Evolutionary conservation across 176 grass and related monocot genomes (phyloP).

Genomic region (Cenchrus americanus): DNA sequence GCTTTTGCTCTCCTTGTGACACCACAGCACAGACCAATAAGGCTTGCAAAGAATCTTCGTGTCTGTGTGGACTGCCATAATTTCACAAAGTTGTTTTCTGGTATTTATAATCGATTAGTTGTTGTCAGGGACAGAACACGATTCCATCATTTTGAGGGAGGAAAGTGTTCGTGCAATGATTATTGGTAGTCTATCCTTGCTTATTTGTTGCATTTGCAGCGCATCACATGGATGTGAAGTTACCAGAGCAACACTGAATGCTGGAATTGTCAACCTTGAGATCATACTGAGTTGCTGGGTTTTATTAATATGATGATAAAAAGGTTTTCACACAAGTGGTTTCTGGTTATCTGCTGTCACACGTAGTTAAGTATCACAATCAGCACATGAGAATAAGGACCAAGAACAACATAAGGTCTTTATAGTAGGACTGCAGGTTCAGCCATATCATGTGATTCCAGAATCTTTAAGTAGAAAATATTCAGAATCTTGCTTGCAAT

Average conservation of each 20-base stretch:
- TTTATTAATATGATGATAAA: neutral
- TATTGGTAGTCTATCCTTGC: conserved; percentile 62
- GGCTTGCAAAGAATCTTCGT: conserved; percentile 73
- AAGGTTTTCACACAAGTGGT: neutral
- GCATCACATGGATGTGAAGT: conserved; percentile 3
- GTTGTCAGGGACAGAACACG: conserved; percentile 73
- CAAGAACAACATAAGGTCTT: neutral
- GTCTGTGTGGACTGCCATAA: conserved; percentile 74
- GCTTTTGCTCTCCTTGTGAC: conserved; percentile 68
- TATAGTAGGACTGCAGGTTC: neutral
- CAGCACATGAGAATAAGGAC: neutral
- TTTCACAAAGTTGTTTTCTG: conserved; percentile 61
- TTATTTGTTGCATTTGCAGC: neutral
- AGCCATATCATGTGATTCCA: neutral
- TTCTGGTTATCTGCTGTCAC: neutral
- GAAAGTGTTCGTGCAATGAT: conserved; percentile 75
- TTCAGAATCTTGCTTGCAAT: neutral
- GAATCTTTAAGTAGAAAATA: too few species aligned
- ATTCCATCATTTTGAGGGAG: conserved; percentile 74
- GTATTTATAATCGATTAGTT: conserved; percentile 61
- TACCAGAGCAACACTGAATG: neutral
- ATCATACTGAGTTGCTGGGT: conserved; percentile 3
- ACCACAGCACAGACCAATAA: conserved; percentile 57
- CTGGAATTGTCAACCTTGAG: conserved; percentile 7
- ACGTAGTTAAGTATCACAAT: neutral